These are phyloP conservation scores for Nicotiana tabacum DNA, from an alignment of 257 asterid genomes.

Conservation along the genomic window DNA sequence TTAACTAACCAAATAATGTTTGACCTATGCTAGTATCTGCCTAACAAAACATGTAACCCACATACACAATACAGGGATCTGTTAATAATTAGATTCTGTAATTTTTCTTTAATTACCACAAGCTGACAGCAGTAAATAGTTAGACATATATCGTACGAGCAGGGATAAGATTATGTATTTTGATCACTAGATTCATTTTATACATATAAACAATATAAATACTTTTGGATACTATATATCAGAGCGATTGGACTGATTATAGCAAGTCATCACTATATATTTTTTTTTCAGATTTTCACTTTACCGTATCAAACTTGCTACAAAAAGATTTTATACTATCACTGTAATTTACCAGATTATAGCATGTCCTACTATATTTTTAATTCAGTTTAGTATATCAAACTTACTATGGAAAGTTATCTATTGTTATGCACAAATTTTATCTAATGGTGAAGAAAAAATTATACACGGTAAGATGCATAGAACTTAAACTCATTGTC, in stretches of 20 bases:
- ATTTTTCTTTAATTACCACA: neutral
- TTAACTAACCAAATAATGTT: neutral
- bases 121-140: neutral
- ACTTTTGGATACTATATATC: neutral
- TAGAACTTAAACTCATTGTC: neutral
- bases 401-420: no score
- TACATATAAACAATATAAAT: neutral
- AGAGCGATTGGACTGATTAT: neutral
- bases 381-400: no score
- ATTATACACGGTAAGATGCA: no score
- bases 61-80: neutral
- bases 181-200: no score
- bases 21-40: neutral
- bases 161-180: no score
- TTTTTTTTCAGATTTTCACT: neutral
- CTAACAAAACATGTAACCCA: neutral
- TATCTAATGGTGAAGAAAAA: no score
- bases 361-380: no score
- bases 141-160: no score
- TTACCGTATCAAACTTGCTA: neutral
- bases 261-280: neutral
- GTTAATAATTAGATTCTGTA: neutral
- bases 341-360: fast-evolving
- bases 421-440: no score
- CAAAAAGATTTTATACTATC: no score